Percentiles rank a stretch among this genome's conserved stretches.
Evolutionary conservation across 2,329 filamentous ascomycete species (phyloP).

Genomic region (Cytospora paraplurivora): DNA sequence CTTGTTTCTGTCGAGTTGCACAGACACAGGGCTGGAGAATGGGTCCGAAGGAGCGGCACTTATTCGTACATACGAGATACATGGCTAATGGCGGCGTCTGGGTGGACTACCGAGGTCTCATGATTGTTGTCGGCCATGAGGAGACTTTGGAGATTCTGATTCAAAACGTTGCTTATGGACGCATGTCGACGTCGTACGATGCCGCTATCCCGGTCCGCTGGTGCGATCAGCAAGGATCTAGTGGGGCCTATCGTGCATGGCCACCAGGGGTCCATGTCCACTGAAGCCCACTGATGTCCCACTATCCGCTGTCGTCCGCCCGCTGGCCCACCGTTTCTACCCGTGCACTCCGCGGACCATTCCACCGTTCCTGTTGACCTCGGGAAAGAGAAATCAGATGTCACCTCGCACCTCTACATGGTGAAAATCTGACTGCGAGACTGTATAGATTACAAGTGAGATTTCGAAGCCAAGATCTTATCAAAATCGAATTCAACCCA

Average conservation of each 20-base stretch:
- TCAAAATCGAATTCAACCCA: constrained; percentile 12
- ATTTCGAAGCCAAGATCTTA: not conserved
- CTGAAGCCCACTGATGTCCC: no score
- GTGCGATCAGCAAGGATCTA: not conserved
- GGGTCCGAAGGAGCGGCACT: not conserved
- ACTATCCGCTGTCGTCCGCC: no score
- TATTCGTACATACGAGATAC: not conserved
- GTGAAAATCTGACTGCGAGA: not conserved
- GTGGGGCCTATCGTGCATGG: not conserved
- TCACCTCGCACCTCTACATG: constrained; percentile 5
- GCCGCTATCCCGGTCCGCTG: not conserved
- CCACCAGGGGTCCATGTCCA: no score
- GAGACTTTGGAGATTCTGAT: not conserved
- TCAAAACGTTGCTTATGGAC: not conserved
- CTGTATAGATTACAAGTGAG: not conserved
- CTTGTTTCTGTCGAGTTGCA: not conserved
- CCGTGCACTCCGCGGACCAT: no score
- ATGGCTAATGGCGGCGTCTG: not conserved
- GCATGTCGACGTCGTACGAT: constrained; percentile 4
- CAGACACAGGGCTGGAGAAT: not conserved
- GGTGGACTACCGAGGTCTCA: not conserved
- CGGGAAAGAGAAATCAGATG: constrained; percentile 9
- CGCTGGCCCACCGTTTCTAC: no score
- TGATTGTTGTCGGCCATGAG: not conserved
- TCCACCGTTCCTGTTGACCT: constrained; percentile 2